Evolutionary conservation across 2,329 filamentous ascomycete genomes (phyloP), one percentile per base, ranked within the genome.

Genomic region (Trichoderma afroharzianum): DNA sequence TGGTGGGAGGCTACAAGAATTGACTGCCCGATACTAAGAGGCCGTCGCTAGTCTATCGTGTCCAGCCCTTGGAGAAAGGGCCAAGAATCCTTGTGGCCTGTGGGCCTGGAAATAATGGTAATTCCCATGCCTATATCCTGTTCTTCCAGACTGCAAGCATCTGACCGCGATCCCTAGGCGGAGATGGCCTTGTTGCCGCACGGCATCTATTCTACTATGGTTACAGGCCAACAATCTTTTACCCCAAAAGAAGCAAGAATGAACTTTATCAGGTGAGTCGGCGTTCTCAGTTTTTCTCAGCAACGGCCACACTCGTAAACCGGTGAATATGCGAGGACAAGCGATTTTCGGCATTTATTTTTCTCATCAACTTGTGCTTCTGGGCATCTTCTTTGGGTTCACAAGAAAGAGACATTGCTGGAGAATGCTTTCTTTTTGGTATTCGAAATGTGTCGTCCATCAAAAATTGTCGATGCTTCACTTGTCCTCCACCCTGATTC

Each of bases 141-240:
- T 32, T 32, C 55, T 58, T 30, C 18, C 15, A 12, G 21, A 33
- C 36, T 62, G 39, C 30, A 32, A 21, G 26, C 15, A 18, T 18
- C 59, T 70, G 28, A 70, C 66, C 30, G 6, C 21, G 6, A 50
- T 88, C 87, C 57, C 36, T 68, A 95, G 93, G 96, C 73, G 96
- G 96, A 47, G 96, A 99, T 81, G 96, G 96, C 3, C 88, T 99
- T 3, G 96, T 99, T 32, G 95, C 95, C 62, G 96, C 96, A 68
- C 91, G 96, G 30, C 96, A 99, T 81, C 88, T 99, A 6, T 90
- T 89, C 79, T 93, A 97, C 79, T 98, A 97, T 80, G 95, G 96
- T 73, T 99, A 98, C 82, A 88, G 88, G 28, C 95, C 95, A 4
- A 92, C 90, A 9, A 86, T 99, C 58, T 98, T 96, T 84, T 98